Base-by-base conservation (phyloP, 1,139 yeast species). In the Debaryomyces udenii region DNA sequence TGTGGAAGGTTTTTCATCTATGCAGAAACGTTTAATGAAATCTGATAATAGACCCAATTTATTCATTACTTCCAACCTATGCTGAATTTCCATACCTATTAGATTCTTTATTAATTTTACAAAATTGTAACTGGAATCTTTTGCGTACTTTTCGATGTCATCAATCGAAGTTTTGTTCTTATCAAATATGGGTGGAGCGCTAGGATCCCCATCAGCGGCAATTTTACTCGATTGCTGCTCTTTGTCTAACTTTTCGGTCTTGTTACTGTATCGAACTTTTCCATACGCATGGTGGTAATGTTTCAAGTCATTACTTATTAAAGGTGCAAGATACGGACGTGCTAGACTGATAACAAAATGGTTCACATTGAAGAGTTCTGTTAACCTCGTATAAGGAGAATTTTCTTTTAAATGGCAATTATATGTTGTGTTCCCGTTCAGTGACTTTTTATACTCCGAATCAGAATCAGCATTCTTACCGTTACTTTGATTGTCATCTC, bases 351-450 rank as follows among this genome's bases (percentile, higher is more conserved):
- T 89, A 18, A 93, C 75, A 56, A 89, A 91, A 61, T 90, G 94
- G 62, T 93, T 93, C 16, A 93, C 98, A 56, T 93, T 93, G 68
- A 91, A 93, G 44, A 91, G 73, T 59, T 93, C 98, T 0, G 97
- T 86, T 37, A 93, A 74, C 44, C 96, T 70, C 0, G 95, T 86
- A 59, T 91, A 93, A 0, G 96, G 95, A 5, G 88, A 81, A 40
- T 64, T 66, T 11, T 65, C 65, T 41, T 60, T 59, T 14, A 57
- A 48, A 41, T 61, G 60, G 38, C 50, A 53, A 27, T 49, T 52
- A 36, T 51, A 43, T 15, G 17, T 16, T n/a, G 30, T 15, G 2
- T 3, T 34, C 16, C 18, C 30, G 5, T 24, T 26, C 10, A 24
- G 27, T 5, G 29, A 13, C 44, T 41, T 37, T 9, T 34, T 27